Conservation (phyloP, 306 rosid species). For the Bauhinia variegata region DNA sequence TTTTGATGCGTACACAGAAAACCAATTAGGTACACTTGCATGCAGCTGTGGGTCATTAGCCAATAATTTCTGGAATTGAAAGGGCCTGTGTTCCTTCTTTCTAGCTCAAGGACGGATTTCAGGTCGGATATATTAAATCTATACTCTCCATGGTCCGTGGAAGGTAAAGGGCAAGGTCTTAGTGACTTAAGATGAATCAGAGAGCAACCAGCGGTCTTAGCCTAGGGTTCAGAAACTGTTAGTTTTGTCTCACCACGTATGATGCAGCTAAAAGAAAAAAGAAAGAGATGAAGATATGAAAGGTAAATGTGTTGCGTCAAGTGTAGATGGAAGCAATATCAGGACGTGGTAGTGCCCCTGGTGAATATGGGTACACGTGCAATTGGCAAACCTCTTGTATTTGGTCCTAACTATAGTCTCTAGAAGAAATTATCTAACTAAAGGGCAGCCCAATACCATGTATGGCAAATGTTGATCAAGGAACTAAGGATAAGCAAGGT, state of each 20-base stretch:
- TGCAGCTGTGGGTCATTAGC: neutral
- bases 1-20: neutral
- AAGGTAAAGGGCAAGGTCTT: neutral
- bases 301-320: slow-evolving; percentile 7
- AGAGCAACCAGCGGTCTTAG: neutral
- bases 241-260: neutral
- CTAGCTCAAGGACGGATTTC: neutral
- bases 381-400: no score
- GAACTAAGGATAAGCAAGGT: no score
- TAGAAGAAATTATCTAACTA: no score
- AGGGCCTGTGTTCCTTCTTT: neutral
- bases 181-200: neutral
- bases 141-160: no score
- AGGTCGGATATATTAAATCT: no score
- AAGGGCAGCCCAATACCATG: no score
- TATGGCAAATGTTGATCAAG: no score
- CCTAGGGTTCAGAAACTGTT: neutral
- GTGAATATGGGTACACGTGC: no score
- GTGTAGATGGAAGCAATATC: neutral
- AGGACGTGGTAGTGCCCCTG: slow-evolving; percentile 6
- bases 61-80: neutral
- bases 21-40: no score
- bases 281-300: no score
- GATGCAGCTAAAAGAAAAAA: neutral
- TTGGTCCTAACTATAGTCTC: no score